Conservation (phyloP, 2,329 filamentous ascomycete species). For the Lecanicillium sp. region DNA sequence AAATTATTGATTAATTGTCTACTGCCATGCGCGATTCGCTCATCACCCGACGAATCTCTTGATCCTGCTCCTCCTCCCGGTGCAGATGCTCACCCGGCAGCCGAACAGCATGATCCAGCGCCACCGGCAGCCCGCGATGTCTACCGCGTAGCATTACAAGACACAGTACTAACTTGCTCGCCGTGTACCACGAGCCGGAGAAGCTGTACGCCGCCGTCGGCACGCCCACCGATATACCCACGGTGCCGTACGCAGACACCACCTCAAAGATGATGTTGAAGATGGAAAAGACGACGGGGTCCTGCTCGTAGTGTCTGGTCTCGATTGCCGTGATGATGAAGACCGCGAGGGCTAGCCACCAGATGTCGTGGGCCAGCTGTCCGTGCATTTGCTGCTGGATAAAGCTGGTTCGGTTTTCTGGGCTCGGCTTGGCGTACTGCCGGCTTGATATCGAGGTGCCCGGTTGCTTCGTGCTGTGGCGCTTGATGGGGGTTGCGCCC, state of each 20-base stretch:
- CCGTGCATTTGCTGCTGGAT: constrained; percentile 51
- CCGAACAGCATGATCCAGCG: constrained; percentile 44
- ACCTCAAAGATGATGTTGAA: constrained; percentile 56
- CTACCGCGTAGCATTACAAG: constrained; percentile 49
- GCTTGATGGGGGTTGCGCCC: background rate
- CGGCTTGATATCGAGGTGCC: background rate
- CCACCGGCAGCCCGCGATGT: constrained; percentile 49
- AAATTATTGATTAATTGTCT: background rate
- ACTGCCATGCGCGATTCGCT: too few species aligned
- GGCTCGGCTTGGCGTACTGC: background rate
- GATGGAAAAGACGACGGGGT: constrained; percentile 46
- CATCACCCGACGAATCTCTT: too few species aligned
- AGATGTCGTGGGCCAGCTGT: constrained; percentile 60
- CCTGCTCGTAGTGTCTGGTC: constrained; percentile 41
- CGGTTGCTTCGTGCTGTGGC: background rate
- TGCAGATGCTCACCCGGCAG: constrained; percentile 27
- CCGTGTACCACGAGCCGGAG: constrained; percentile 42
- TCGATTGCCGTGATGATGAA: constrained; percentile 55
- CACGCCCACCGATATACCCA: constrained; percentile 52
- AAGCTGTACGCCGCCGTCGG: constrained; percentile 48
- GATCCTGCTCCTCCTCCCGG: constrained; percentile 18
- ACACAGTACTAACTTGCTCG: constrained; percentile 51
- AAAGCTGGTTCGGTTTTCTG: constrained; percentile 35
- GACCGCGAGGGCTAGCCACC: constrained; percentile 55
- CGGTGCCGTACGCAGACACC: constrained; percentile 50